phyloP scores from a whole-genome alignment of 2,329 filamentous ascomycete species.

The Aspergillus sp. region DNA sequence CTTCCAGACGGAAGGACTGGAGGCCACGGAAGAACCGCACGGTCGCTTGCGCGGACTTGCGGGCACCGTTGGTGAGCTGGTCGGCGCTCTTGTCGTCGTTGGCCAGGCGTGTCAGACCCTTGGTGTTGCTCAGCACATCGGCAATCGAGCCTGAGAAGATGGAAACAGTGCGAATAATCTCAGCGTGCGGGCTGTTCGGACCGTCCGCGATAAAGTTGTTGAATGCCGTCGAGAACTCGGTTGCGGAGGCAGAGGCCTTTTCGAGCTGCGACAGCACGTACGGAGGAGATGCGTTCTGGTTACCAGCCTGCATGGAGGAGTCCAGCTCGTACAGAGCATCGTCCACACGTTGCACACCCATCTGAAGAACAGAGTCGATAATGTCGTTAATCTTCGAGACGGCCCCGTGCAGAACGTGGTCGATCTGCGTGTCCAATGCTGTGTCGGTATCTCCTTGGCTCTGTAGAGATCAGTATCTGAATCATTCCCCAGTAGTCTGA shows the following conservation, averaged over 20 bases:
- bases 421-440: conserved; percentile 82
- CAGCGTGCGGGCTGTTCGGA: conserved; percentile 78
- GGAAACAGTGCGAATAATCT: conserved; percentile 88
- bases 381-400: conserved; percentile 94
- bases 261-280: conserved; percentile 96
- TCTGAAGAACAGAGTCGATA: conserved; percentile 91
- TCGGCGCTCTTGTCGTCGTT: conserved; percentile 94
- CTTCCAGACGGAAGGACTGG: conserved; percentile 88
- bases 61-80: conserved; percentile 71
- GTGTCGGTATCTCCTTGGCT: conserved; percentile 69
- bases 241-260: conserved; percentile 87
- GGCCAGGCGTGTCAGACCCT: conserved; percentile 85
- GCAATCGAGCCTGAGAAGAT: conserved; percentile 84
- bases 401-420: conserved; percentile 78
- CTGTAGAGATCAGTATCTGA: conserved; percentile 21
- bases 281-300: conserved; percentile 91
- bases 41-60: conserved; percentile 76
- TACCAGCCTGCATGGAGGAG: conserved; percentile 96
- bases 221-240: conserved; percentile 95
- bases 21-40: conserved; percentile 93
- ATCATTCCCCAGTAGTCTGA: background rate
- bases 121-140: conserved; percentile 92
- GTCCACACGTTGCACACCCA: conserved; percentile 86
- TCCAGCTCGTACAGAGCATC: conserved; percentile 96
- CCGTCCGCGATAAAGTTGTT: conserved; percentile 98